phyloP scores from a whole-genome alignment of 345 rosid species.

The Nasturtium officinale region DNA sequence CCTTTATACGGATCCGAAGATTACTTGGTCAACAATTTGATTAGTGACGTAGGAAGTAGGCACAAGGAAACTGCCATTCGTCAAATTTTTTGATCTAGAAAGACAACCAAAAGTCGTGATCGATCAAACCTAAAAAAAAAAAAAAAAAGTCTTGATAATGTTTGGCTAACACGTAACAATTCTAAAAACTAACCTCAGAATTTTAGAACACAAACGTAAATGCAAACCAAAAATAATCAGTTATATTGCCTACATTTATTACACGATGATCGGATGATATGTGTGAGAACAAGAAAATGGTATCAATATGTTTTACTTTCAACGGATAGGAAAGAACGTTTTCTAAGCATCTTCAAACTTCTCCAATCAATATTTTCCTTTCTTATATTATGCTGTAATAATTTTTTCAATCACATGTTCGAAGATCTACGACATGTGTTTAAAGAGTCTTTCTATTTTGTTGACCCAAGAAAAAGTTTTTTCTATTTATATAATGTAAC shows the following conservation, averaged over 20 bases:
- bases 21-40: conserved; percentile 33
- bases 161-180: background rate
- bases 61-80: background rate
- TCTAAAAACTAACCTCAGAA: background rate
- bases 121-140: no score
- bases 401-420: no score
- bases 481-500: no score
- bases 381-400: no score
- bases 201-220: background rate
- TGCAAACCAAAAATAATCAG: background rate
- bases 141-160: background rate
- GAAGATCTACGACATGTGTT: background rate
- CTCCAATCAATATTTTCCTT: background rate
- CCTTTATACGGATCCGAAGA: background rate
- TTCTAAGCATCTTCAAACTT: background rate
- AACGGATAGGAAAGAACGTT: background rate
- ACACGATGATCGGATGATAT: background rate
- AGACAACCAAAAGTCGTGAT: background rate
- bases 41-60: background rate
- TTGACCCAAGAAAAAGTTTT: no score
- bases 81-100: conserved; percentile 17
- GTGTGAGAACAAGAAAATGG: background rate
- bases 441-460: no score
- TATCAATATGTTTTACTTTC: background rate
- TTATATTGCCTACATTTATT: conserved; percentile 6